Percentiles rank a stretch among this genome's conserved stretches.
phyloP scores from a whole-genome alignment of 352 stramenopile genomes.

The Pythium aphanidermatum region DNA sequence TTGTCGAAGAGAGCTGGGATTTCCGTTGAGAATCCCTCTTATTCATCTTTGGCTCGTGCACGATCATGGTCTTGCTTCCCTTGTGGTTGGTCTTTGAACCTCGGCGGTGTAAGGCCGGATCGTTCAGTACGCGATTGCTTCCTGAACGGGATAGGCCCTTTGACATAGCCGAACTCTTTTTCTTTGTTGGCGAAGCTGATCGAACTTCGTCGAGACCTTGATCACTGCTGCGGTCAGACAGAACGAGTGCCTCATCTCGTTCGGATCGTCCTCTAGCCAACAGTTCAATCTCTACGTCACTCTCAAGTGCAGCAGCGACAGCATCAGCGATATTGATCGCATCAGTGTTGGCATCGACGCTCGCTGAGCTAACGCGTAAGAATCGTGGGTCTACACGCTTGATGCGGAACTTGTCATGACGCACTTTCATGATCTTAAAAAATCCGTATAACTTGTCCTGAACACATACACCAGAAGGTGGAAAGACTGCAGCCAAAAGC shows the following conservation, averaged over 20 bases:
- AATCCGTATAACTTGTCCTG: constrained; percentile 70
- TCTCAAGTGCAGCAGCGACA: constrained; percentile 27
- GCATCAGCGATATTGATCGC: constrained; percentile 29
- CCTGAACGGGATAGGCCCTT: constrained; percentile 23
- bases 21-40: constrained; percentile 48
- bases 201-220: constrained; percentile 34
- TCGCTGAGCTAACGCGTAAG: constrained; percentile 21
- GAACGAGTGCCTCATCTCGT: constrained; percentile 20
- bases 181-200: constrained; percentile 39
- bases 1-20: constrained; percentile 16
- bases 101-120: constrained; percentile 27
- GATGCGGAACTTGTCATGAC: constrained; percentile 54
- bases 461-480: constrained; percentile 35
- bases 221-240: constrained; percentile 16
- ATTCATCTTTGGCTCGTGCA: constrained; percentile 22
- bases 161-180: constrained; percentile 33
- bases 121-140: constrained; percentile 36
- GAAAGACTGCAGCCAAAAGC: constrained; percentile 34
- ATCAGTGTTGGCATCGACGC: constrained; percentile 20
- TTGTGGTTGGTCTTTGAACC: constrained; percentile 42
- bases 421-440: constrained; percentile 63
- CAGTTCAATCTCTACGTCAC: constrained; percentile 11
- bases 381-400: constrained; percentile 51
- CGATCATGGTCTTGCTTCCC: constrained; percentile 17
- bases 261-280: constrained; percentile 9